phyloP scores from a whole-genome alignment of 202 grass and related monocot species.

The Carex arenaria region DNA sequence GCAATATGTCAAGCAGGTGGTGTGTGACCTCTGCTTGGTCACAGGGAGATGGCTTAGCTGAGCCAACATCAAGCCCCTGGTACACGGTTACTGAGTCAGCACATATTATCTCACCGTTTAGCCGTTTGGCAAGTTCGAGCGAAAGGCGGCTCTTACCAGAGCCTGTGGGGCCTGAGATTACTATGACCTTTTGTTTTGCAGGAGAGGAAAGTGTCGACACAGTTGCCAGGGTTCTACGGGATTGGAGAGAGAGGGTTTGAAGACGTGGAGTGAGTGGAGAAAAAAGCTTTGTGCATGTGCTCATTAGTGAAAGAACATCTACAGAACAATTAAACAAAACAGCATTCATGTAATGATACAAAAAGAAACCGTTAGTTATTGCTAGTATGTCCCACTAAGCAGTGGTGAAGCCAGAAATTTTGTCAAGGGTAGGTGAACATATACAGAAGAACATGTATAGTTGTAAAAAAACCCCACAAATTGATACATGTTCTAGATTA shows the following conservation, averaged over 20 bases:
- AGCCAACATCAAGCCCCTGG: conserved; percentile 60
- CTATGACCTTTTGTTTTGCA: conserved; percentile 53
- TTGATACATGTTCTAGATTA: no score
- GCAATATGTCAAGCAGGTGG: conserved; percentile 59
- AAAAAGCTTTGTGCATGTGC: not conserved
- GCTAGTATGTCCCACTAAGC: not conserved
- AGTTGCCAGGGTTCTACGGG: not conserved
- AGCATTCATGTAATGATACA: not conserved
- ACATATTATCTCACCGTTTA: conserved; percentile 74
- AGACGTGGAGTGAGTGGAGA: not conserved
- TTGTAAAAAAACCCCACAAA: no score
- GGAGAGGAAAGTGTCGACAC: not conserved
- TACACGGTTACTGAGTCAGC: conserved; percentile 80
- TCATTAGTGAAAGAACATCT: conserved; percentile 20
- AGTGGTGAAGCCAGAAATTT: no score
- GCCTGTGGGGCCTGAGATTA: conserved; percentile 65
- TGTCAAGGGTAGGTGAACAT: no score
- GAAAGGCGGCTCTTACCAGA: conserved; percentile 69
- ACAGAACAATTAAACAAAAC: not conserved
- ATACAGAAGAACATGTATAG: no score
- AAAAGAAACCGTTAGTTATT: not conserved
- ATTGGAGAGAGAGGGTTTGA: not conserved
- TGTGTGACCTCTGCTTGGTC: conserved; percentile 48
- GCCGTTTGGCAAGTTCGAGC: conserved; percentile 51
- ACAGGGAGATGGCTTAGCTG: conserved; percentile 45